Evolutionary conservation across 2,329 filamentous ascomycete species (phyloP), one percentile per base, ranked within the genome.

Genomic region (Ceratocystis ficicola): DNA sequence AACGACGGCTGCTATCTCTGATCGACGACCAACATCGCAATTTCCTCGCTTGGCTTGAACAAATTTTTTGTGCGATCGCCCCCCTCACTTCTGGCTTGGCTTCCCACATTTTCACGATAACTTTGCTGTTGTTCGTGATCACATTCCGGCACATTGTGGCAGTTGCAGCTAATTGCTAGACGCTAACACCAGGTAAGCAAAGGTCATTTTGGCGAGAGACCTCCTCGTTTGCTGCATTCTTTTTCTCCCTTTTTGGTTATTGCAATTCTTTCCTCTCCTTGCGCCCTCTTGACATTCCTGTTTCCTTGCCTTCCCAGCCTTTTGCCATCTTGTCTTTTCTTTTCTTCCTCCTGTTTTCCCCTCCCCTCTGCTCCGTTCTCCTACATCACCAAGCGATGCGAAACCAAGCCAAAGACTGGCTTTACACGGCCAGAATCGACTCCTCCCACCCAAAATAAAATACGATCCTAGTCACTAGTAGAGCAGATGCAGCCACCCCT

Each of bases 1-100:
- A 41, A 41, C 36, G 36, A 41, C 36, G 36, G 12, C 36, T 12
- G 36, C 36, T 41, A 15, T 30, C 25, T 57, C 15, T n/a, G 25
- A 57, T 30, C 22, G 52, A 57, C 52, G 28, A 30, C 36, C 12
- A 41, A 41, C 52, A 57, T n/a, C 52, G 52, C 52, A 57, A 57
- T 28, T 57, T 5, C 52, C 52, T 30, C 12, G 48, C n/a, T 57
- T 57, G 10, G 15, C 20, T 12, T 30, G 12, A 30, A 7, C 28
- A 17, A 57, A 7, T 41, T 15, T 57, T 57, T 7, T 17, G 30
- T 57, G 52, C 52, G 52, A 12, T 28, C n/a, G 25, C 52, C 10
- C 15, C 8, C 7, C 22, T 30, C 52, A 17, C 15, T 17, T 17
- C 4, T 28, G 52, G 25, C 28, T 12, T 57, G 10, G 30, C 28